Evolutionary conservation across 495 filamentous ascomycete genomes (phyloP).

Genomic region (Penicillium daleae): DNA sequence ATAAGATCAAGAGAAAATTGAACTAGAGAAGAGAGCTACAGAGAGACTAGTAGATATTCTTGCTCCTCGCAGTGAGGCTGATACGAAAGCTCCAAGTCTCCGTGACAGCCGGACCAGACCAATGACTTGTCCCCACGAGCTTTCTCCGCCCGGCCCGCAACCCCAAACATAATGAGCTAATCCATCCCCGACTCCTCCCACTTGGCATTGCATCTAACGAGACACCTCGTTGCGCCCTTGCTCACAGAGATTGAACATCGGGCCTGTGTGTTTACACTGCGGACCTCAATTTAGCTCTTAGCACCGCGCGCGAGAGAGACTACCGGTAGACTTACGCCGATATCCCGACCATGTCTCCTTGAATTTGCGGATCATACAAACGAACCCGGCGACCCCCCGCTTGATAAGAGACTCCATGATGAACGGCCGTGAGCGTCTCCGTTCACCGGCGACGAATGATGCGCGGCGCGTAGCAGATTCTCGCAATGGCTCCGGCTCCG

Average conservation of each 20-base stretch:
- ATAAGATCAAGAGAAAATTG: background rate
- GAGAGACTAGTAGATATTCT: background rate
- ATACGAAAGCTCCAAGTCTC: background rate
- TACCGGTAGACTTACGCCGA: conserved; percentile 23
- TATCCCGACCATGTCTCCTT: conserved; percentile 45
- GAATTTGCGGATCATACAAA: conserved; percentile 33
- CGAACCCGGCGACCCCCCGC: conserved; percentile 32
- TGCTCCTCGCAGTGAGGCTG: background rate
- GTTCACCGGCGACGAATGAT: conserved; percentile 36
- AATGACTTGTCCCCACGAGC: conserved; percentile 37
- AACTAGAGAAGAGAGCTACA: background rate
- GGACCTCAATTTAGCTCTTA: conserved; percentile 13
- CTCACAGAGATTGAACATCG: background rate
- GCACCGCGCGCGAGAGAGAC: conserved; percentile 22
- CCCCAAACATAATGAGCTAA: conserved; percentile 40
- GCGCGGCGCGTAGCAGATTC: conserved; percentile 37
- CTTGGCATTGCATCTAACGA: conserved; percentile 15
- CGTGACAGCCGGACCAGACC: conserved; percentile 25
- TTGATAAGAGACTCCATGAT: conserved; percentile 33
- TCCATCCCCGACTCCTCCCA: conserved; percentile 18
- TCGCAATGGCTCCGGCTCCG: conserved; percentile 41
- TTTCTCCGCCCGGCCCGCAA: conserved; percentile 40
- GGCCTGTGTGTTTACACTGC: background rate
- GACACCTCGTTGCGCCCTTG: background rate
- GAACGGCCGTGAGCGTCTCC: conserved; percentile 44